Conservation (phyloP, 257 asterid species). For the Plantago major region DNA sequence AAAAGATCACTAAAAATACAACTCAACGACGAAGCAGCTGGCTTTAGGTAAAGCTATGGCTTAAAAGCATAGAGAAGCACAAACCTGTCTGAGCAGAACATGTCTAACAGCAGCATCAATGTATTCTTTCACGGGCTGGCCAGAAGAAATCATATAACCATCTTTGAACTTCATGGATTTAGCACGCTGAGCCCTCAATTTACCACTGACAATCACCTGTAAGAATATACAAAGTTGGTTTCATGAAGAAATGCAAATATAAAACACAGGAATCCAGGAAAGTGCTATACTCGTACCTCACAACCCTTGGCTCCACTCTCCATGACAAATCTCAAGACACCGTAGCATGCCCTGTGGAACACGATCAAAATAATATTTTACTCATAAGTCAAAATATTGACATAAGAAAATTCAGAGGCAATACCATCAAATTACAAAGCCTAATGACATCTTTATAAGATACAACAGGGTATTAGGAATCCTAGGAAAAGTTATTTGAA, state of each 20-base stretch:
- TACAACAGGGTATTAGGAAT: too few species aligned
- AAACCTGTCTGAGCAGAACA: slow-evolving; percentile 26
- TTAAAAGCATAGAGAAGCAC: background rate
- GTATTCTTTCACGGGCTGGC: slow-evolving; percentile 25
- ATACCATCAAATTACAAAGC: background rate
- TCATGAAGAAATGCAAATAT: background rate
- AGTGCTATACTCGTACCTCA: slow-evolving; percentile 11
- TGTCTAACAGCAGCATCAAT: slow-evolving; percentile 28
- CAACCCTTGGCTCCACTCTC: slow-evolving; percentile 33
- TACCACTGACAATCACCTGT: slow-evolving; percentile 28
- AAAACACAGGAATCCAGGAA: background rate
- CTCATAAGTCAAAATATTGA: background rate
- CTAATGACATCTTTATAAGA: too few species aligned
- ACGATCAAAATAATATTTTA: background rate
- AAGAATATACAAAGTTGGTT: background rate
- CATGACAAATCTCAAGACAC: slow-evolving; percentile 27
- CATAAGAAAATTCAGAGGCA: background rate
- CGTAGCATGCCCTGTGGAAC: slow-evolving; percentile 25
- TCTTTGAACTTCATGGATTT: slow-evolving; percentile 45
- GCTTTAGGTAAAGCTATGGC: background rate
- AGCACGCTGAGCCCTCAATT: slow-evolving; percentile 26
- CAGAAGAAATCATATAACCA: slow-evolving; percentile 50
- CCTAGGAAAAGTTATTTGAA: too few species aligned
- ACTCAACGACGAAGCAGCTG: background rate
- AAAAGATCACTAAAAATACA: background rate